A percentile compares a stretch with the other conserved stretches of the same genome.
Conservation (phyloP, 495 filamentous ascomycete species). For the Wilcoxina mikolae region DNA sequence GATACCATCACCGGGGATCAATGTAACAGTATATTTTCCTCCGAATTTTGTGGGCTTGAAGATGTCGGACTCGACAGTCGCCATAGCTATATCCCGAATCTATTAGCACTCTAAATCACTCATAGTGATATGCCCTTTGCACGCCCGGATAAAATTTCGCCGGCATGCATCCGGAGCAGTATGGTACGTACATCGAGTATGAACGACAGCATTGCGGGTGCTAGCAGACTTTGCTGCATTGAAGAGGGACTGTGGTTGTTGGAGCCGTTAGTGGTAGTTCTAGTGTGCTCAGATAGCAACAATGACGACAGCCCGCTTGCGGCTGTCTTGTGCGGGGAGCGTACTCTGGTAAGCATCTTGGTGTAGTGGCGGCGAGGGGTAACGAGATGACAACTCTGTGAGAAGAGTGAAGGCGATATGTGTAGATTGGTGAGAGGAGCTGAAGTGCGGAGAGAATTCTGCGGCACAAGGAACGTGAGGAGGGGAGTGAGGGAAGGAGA, state of each 20-base stretch:
- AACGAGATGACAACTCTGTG: background rate
- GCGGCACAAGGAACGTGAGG: background rate
- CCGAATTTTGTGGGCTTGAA: conserved; percentile 82
- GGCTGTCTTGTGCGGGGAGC: background rate
- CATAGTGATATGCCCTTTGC: background rate
- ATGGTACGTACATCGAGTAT: conserved; percentile 19
- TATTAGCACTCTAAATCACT: conserved; percentile 3
- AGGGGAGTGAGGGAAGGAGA: background rate
- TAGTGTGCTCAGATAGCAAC: background rate
- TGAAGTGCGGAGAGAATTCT: background rate
- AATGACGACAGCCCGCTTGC: background rate
- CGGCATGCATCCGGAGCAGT: background rate
- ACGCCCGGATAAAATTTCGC: background rate
- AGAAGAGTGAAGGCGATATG: background rate
- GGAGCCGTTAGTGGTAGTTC: background rate
- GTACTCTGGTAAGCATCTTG: background rate
- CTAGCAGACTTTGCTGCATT: conserved; percentile 20
- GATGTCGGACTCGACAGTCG: conserved; percentile 26
- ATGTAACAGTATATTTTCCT: conserved; percentile 96
- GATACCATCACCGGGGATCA: conserved; percentile 96
- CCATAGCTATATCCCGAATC: conserved; percentile 23
- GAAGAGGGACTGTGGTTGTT: conserved; percentile 19
- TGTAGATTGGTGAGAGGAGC: background rate
- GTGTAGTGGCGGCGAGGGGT: background rate
- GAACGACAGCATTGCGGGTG: conserved; percentile 17